Conservation (phyloP, 345 rosid species). For the Anastatica hierochuntica region DNA sequence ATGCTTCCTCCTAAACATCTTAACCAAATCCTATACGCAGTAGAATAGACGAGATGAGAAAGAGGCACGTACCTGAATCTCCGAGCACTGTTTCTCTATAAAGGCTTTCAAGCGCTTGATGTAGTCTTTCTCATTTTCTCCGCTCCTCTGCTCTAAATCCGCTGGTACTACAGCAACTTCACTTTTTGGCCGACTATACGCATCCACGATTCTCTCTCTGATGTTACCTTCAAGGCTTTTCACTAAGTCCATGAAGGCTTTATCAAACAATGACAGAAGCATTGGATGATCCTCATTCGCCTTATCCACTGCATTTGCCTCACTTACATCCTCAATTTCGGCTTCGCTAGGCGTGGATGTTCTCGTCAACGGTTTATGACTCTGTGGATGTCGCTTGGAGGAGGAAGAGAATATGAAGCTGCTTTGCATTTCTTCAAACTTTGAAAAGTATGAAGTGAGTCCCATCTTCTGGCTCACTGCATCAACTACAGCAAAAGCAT, state of each 20-base stretch:
- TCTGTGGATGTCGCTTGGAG: conserved; percentile 39
- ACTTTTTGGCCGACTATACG: conserved; percentile 71
- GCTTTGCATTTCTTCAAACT: conserved; percentile 84
- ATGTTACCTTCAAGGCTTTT: conserved; percentile 54
- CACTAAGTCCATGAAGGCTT: conserved; percentile 42
- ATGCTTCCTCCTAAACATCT: no score
- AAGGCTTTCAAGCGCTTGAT: conserved; percentile 63
- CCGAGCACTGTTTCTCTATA: conserved; percentile 78
- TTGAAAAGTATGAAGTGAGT: conserved; percentile 64
- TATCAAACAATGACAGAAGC: conserved; percentile 49
- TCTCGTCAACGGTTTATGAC: conserved; percentile 57
- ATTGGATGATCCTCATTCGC: conserved; percentile 61
- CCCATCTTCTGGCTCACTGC: conserved; percentile 83
- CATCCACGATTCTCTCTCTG: conserved; percentile 57
- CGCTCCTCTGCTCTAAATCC: conserved; percentile 68
- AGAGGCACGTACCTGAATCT: no score
- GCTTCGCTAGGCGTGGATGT: conserved; percentile 77
- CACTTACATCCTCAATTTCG: conserved; percentile 61
- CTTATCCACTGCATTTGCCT: conserved; percentile 36
- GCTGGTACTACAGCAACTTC: conserved; percentile 84
- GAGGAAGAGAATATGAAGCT: conserved; percentile 61
- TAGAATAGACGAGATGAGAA: no score
- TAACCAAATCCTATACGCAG: no score
- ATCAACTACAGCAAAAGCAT: conserved; percentile 72
- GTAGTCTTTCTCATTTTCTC: conserved; percentile 64